A percentile compares a stretch with the other conserved stretches of the same genome.
These are phyloP conservation scores for Magnaporthiopsis rhizophila DNA, from an alignment of 2,329 filamentous ascomycete genomes.

Conservation along the genomic window DNA sequence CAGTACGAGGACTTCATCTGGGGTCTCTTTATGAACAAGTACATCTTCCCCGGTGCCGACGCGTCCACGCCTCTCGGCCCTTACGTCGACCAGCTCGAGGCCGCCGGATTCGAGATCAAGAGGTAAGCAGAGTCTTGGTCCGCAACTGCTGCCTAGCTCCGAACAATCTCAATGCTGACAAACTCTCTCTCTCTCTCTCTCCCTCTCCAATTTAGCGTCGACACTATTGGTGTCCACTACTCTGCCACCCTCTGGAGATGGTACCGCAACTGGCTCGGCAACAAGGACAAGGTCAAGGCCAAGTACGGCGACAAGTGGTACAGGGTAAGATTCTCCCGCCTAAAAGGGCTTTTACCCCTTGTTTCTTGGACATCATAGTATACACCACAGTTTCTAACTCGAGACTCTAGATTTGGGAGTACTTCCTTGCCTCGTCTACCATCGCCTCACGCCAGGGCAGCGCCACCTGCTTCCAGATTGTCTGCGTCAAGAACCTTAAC, in stretches of 20 bases:
- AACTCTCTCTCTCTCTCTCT: too few species aligned
- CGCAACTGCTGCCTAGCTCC: too few species aligned
- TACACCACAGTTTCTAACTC: constrained; percentile 5
- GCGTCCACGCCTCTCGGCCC: constrained; percentile 88
- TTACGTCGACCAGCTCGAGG: constrained; percentile 78
- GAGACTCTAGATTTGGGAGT: constrained; percentile 74
- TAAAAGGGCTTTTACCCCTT: too few species aligned
- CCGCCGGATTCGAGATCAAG: constrained; percentile 86
- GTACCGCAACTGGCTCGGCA: constrained; percentile 98
- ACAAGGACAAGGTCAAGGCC: constrained; percentile 82
- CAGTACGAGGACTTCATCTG: constrained; percentile 97
- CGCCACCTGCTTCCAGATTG: constrained; percentile 82
- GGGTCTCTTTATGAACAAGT: constrained; percentile 99
- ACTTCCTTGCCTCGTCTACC: constrained; percentile 78
- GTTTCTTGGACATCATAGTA: too few species aligned
- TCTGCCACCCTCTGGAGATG: constrained; percentile 94
- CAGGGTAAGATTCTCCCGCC: constrained; percentile 54
- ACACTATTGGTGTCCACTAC: constrained; percentile 95
- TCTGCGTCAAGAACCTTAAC: constrained; percentile 85
- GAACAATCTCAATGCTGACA: too few species aligned
- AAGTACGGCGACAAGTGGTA: constrained; percentile 97
- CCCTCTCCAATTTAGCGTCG: constrained; percentile 44
- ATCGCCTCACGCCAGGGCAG: constrained; percentile 78
- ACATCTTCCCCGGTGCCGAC: constrained; percentile 94
- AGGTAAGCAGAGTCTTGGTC: constrained; percentile 19